Evolutionary conservation across 1,139 yeast genomes (phyloP), one percentile per base, ranked within the genome.

Genomic region (Suhomyces yuchorum): DNA sequence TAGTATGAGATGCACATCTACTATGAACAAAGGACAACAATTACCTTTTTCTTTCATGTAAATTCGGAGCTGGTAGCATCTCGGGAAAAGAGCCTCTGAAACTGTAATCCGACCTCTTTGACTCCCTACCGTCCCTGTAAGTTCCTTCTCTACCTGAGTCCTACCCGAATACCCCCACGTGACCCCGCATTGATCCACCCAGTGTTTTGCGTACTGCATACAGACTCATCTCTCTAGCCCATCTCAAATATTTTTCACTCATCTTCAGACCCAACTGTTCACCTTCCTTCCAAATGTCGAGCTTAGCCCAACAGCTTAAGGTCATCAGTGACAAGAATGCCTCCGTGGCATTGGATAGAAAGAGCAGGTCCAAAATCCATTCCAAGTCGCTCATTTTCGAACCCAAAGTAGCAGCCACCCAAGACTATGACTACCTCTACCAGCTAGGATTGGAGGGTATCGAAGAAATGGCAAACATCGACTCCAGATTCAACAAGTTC

Each of bases 311-410:
- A 53, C 99, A 93, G 77, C 78, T 93, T 61, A 80, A 88, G 58
- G 82, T 79, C 41, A 84, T 92, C 56, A 82, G 85, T 48, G 80
- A 81, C 50, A 80, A 78, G 53, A 81, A 82, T 54, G 84, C 84
- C 48, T 83, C 95, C 37, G 81, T 87, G 51, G 92, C 95, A 6
- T 77, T 90, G 52, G 97, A 92, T 63, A 82, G 97, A 66, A 90
- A 90, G 68, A 78, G 83, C 57, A 78, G 97, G 65, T 88, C 92
- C 53, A 88, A 87, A 68, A 71, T 91, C 54, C 99, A 93, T 62
- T 84, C 96, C 22, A 84, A 89, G 40, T 93, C 99, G 43, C 79
- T 93, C 58, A 80, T 93, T 37, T 92, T 87, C 66, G 96, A 90
- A 44, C 80, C 97, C 8, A 84, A 86, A 61, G 84, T 82, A 50